phyloP scores from a whole-genome alignment of 2,329 filamentous ascomycete genomes.

The Alternaria gansuensis region DNA sequence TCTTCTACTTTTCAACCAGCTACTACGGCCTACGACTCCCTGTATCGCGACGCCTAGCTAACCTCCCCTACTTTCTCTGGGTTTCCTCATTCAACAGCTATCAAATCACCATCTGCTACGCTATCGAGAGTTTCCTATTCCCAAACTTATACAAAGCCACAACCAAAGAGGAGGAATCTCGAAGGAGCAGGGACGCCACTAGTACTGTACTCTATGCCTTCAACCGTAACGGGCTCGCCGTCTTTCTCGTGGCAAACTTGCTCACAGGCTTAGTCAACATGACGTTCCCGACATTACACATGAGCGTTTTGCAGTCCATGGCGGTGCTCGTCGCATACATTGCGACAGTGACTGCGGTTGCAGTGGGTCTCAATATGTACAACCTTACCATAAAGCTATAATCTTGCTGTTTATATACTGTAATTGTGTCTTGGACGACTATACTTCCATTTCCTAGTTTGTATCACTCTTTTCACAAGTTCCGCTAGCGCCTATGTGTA shows the following conservation, averaged over 20 bases:
- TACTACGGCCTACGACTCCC: slow-evolving; percentile 71
- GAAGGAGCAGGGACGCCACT: slow-evolving; percentile 73
- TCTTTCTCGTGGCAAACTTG: slow-evolving; percentile 90
- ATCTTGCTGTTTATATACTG: slow-evolving; percentile 1
- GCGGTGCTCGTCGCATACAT: slow-evolving; percentile 78
- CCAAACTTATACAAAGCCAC: slow-evolving; percentile 71
- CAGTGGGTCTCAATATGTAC: slow-evolving; percentile 70
- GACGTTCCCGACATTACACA: slow-evolving; percentile 81
- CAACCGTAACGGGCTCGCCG: slow-evolving; percentile 84
- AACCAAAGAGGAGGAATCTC: slow-evolving; percentile 65
- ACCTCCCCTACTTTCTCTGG: slow-evolving; percentile 93
- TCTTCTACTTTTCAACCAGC: slow-evolving; percentile 75
- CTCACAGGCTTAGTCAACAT: slow-evolving; percentile 90
- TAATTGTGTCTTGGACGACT: not conserved
- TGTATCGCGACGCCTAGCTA: slow-evolving; percentile 89
- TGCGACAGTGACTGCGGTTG: slow-evolving; percentile 70
- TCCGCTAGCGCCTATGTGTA: too few species aligned
- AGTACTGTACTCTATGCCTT: slow-evolving; percentile 83
- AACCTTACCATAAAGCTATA: slow-evolving; percentile 77
- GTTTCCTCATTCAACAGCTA: slow-evolving; percentile 87
- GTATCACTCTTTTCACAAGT: too few species aligned
- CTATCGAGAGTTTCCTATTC: slow-evolving; percentile 81
- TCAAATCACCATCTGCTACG: slow-evolving; percentile 81
- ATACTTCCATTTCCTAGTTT: too few species aligned
- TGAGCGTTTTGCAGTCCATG: slow-evolving; percentile 71